These are phyloP conservation scores for Entophlyctis luteolus DNA, from an alignment of 192 early-diverging fungal species.

Conservation along the genomic window DNA sequence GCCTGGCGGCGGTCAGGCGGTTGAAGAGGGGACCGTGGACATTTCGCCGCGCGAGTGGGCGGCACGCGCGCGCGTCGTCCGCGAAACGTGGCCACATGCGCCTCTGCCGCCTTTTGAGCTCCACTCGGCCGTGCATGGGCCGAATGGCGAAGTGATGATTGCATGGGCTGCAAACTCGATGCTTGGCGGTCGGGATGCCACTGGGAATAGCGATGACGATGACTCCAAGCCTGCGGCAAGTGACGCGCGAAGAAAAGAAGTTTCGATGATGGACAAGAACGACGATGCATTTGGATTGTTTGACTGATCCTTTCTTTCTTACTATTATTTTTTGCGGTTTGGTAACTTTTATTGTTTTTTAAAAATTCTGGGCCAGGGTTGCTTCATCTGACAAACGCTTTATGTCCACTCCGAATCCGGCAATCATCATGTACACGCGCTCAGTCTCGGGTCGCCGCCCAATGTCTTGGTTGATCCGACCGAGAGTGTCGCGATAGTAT, in stretches of 20 bases:
- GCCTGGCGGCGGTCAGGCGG: background rate
- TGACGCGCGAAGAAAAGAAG: background rate
- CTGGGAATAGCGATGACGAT: background rate
- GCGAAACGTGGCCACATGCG: constrained; percentile 18
- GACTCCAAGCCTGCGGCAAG: background rate
- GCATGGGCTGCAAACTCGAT: constrained; percentile 21
- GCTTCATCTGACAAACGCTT: constrained; percentile 27
- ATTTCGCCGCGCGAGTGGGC: constrained; percentile 22
- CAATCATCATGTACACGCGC: constrained; percentile 28
- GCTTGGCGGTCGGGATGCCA: constrained; percentile 1
- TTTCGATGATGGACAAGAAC: background rate
- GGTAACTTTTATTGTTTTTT: too few relatives aligned
- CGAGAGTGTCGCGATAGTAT: constrained; percentile 23
- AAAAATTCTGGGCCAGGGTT: too few relatives aligned
- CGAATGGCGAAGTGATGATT: constrained; percentile 27
- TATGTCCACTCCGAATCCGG: constrained; percentile 27
- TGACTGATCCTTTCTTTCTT: background rate
- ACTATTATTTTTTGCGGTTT: too few relatives aligned
- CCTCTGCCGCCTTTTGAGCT: constrained; percentile 23
- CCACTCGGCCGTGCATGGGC: background rate
- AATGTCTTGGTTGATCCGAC: constrained; percentile 34
- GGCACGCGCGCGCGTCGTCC: constrained; percentile 5
- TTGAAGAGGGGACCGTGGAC: background rate
- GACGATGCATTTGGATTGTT: background rate
- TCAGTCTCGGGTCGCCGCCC: constrained; percentile 5